phyloP scores from a whole-genome alignment of 2,329 filamentous ascomycete species.

The Talaromyces verruculosus region DNA sequence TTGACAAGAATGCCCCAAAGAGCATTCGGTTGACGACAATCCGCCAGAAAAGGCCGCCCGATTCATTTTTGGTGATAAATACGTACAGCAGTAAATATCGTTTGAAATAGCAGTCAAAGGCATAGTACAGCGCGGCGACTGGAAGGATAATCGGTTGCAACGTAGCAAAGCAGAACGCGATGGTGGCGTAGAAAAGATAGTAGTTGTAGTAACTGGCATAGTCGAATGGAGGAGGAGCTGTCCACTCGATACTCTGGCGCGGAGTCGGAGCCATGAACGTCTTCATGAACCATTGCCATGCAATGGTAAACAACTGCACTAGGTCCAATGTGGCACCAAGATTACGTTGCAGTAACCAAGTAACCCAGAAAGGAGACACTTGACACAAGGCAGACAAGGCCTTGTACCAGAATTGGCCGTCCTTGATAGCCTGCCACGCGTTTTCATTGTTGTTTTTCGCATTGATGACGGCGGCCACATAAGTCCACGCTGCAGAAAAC shows the following conservation, averaged over 20 bases:
- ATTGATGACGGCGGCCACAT: conserved; percentile 65
- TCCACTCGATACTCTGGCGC: conserved; percentile 85
- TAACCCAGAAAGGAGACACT: conserved; percentile 90
- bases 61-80: conserved; percentile 95
- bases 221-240: conserved; percentile 87
- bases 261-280: conserved; percentile 87
- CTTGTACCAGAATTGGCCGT: conserved; percentile 61
- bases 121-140: conserved; percentile 85
- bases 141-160: conserved; percentile 85
- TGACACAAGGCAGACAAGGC: conserved; percentile 74
- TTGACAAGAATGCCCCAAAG: conserved; percentile 75
- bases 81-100: conserved; percentile 94
- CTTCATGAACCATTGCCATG: conserved; percentile 80
- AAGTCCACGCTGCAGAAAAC: conserved; percentile 79
- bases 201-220: conserved; percentile 98
- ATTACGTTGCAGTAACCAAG: conserved; percentile 88
- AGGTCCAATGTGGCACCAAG: conserved; percentile 91
- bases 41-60: conserved; percentile 89
- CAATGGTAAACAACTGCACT: conserved; percentile 79
- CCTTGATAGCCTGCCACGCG: conserved; percentile 67
- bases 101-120: conserved; percentile 82
- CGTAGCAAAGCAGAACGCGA: conserved; percentile 78
- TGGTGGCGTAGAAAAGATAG: conserved; percentile 90
- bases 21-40: conserved; percentile 90
- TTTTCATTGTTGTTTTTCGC: conserved; percentile 58